These are phyloP conservation scores for Cystobasidiopsis lactophilus DNA, from an alignment of 768 basidiomycete genomes.

Conservation along the genomic window DNA sequence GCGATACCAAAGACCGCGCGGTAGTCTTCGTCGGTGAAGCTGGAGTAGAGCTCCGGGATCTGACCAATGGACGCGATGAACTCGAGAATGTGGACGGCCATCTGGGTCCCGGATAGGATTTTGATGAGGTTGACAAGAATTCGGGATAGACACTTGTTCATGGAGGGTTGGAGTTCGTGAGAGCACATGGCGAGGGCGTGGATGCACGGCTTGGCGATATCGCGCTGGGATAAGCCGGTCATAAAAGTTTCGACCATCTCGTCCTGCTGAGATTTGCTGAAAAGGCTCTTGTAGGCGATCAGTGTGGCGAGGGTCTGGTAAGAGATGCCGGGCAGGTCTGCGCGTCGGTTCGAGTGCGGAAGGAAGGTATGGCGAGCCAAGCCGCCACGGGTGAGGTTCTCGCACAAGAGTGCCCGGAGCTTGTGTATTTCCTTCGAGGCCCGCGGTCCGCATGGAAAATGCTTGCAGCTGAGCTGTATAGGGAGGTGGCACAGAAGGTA, in stretches of 20 bases:
- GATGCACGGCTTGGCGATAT: conserved; percentile 57
- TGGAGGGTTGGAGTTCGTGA: conserved; percentile 61
- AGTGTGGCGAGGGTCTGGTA: conserved; percentile 72
- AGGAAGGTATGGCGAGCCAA: conserved; percentile 33
- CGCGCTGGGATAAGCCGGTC: conserved; percentile 25
- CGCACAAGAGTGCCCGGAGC: conserved; percentile 46
- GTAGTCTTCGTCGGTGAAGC: conserved; percentile 75
- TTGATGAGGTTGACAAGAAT: conserved; percentile 72
- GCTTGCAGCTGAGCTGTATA: conserved; percentile 77
- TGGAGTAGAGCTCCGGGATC: conserved; percentile 52
- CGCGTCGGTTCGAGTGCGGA: conserved; percentile 32
- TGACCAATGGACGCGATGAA: conserved; percentile 74
- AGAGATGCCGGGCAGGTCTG: conserved; percentile 69
- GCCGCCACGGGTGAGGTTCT: conserved; percentile 37
- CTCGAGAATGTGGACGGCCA: conserved; percentile 89
- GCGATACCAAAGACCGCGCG: conserved; percentile 88
- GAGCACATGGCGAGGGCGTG: conserved; percentile 70
- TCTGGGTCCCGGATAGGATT: conserved; percentile 80
- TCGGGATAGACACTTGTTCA: conserved; percentile 52
- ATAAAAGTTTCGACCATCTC: conserved; percentile 28
- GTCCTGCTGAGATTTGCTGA: conserved; percentile 33
- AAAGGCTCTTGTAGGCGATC: conserved; percentile 62
- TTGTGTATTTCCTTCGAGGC: conserved; percentile 41
- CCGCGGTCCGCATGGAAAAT: conserved; percentile 78
- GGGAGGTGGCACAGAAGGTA: conserved; percentile 82